phyloP scores from a whole-genome alignment of 2,329 filamentous ascomycete species.

The Daldinia sp. region DNA sequence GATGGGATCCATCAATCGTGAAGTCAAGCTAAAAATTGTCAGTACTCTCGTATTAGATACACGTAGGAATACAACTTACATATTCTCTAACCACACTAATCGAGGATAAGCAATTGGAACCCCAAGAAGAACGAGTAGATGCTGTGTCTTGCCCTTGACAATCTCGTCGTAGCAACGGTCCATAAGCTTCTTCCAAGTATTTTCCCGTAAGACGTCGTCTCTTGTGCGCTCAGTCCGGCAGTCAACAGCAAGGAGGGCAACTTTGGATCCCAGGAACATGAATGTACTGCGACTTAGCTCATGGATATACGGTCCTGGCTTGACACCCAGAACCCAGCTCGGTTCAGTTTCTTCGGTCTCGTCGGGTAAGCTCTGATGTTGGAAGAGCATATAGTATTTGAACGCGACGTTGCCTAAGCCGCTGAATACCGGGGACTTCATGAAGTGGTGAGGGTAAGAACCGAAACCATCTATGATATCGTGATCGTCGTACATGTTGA shows the following conservation, averaged over 20 bases:
- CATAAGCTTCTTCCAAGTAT: conserved; percentile 88
- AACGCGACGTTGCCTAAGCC: conserved; percentile 92
- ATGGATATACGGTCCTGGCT: conserved; percentile 89
- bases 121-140: conserved; percentile 87
- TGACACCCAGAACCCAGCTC: conserved; percentile 86
- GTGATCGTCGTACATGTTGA: conserved; percentile 98
- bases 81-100: conserved; percentile 78
- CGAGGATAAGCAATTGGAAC: conserved; percentile 86
- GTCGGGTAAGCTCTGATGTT: conserved; percentile 87
- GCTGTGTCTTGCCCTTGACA: conserved; percentile 84
- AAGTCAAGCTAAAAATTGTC: conserved; percentile 75
- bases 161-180: conserved; percentile 87
- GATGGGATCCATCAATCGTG: conserved; percentile 85
- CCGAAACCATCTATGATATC: conserved; percentile 93
- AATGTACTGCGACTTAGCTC: conserved; percentile 88
- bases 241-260: conserved; percentile 88
- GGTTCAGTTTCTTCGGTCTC: conserved; percentile 88
- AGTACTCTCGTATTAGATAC: conserved; percentile 42
- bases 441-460: conserved; percentile 91
- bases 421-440: conserved; percentile 89
- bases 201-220: conserved; percentile 81
- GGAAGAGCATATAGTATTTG: conserved; percentile 99
- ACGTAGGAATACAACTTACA: conserved; percentile 60
- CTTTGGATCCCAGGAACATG: conserved; percentile 81
- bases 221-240: conserved; percentile 90